Evolutionary conservation across 345 rosid species (phyloP).

Genomic region (Populus simonii): DNA sequence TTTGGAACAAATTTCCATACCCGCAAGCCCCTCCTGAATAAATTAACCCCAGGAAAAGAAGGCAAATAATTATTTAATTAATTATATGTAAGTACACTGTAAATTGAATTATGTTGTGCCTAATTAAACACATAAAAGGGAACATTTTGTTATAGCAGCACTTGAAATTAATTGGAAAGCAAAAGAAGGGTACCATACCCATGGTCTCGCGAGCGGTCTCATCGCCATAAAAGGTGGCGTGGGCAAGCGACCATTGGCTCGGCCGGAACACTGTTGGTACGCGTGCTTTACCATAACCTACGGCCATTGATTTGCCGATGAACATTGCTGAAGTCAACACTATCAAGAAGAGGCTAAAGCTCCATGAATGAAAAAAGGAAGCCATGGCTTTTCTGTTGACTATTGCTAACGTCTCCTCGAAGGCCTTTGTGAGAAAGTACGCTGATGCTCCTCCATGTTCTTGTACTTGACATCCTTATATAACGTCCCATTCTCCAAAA

Average conservation of each 20-base stretch:
- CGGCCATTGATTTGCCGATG: slow-evolving; percentile 11
- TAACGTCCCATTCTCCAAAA: not conserved
- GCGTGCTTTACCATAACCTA: slow-evolving; percentile 12
- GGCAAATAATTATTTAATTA: not conserved
- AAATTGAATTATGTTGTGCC: no score
- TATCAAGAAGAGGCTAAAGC: slow-evolving; percentile 31
- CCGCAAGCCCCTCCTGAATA: slow-evolving; percentile 84
- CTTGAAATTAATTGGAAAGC: not conserved
- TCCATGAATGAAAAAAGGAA: slow-evolving; percentile 33
- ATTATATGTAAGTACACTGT: no score
- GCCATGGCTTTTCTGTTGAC: slow-evolving; percentile 15
- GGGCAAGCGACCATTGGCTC: slow-evolving; percentile 27
- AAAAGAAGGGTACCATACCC: slow-evolving; percentile 6
- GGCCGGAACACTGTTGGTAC: slow-evolving; percentile 31
- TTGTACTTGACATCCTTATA: not conserved
- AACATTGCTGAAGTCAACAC: slow-evolving; percentile 19
- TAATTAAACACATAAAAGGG: no score
- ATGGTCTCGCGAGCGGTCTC: slow-evolving; percentile 23
- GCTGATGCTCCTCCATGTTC: slow-evolving; percentile 4
- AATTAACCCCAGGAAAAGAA: not conserved
- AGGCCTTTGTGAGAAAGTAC: not conserved
- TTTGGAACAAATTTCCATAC: slow-evolving; percentile 59
- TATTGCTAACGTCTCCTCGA: not conserved
- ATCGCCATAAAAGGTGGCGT: slow-evolving; percentile 34
- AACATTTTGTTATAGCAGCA: no score